Conservation (phyloP, 805 yeast genomes). For the Spencermartinsiella europaea region DNA sequence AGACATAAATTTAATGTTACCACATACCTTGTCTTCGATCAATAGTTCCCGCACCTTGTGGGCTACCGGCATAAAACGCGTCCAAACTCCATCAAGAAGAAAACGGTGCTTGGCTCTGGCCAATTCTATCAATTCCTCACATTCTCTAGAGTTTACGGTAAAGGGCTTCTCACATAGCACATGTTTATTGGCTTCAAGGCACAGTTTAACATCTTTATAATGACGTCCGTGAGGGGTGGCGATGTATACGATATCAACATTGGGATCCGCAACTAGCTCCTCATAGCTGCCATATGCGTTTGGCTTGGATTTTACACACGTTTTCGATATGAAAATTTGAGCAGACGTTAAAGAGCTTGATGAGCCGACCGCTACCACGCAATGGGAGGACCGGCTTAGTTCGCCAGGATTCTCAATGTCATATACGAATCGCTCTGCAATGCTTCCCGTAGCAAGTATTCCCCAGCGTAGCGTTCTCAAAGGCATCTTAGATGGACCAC, state of each 20-base stretch:
- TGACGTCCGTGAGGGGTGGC: conserved; percentile 52
- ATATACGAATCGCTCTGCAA: conserved; percentile 18
- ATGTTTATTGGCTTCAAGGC: conserved; percentile 41
- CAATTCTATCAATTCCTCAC: conserved; percentile 35
- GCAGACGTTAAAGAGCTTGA: conserved; percentile 13
- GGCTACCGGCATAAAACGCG: background rate
- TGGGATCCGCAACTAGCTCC: conserved; percentile 37
- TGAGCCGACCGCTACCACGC: conserved; percentile 20
- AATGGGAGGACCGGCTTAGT: conserved; percentile 15
- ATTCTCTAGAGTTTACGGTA: conserved; percentile 41
- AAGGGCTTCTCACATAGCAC: conserved; percentile 51
- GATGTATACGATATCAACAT: conserved; percentile 43
- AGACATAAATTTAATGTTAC: background rate
- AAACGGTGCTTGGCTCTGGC: conserved; percentile 40
- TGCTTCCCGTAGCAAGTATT: conserved; percentile 16
- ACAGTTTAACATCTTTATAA: conserved; percentile 38
- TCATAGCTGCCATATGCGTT: conserved; percentile 31
- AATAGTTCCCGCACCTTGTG: background rate
- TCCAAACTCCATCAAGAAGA: conserved; percentile 45
- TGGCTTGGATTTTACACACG: conserved; percentile 2
- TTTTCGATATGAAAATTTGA: conserved; percentile 13
- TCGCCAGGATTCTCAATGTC: conserved; percentile 14
- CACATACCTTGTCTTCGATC: background rate
- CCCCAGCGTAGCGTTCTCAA: no score
- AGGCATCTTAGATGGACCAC: no score